Base-by-base conservation (phyloP, 2,329 filamentous ascomycete species). In the Lasiodiplodia sp. region DNA sequence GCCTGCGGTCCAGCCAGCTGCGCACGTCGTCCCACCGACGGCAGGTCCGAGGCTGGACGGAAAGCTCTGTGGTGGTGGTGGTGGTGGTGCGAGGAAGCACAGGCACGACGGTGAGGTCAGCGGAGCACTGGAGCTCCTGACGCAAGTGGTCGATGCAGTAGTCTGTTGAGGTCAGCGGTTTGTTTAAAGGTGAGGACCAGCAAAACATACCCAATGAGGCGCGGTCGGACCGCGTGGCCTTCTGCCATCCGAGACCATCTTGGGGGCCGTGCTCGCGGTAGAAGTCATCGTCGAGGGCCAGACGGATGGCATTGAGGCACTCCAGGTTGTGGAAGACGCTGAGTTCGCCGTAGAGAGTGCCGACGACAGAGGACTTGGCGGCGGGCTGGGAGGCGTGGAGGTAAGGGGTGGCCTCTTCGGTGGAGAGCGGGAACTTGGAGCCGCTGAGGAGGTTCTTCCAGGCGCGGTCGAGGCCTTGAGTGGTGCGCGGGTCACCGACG, bases 121-220 rank as follows among this genome's bases (percentile, higher is more conserved):
- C 67, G 11, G 67, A 68, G 52, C 67, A 68, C 58, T 65, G 58
- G 40, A 68, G 38, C 2, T 60, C 40, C 31, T 68, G 67, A 16
- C 67, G 58, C 23, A 68, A 52, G 28, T 64, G 67, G 28, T 68
- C 67, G 40, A 68, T 52, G 49, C 67, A 68, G 67, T 63, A 56
- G 51, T 68, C 67, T 68, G 37, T 25, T 21, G n/a, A 31, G 8
- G 47, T 31, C 56, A 53, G 56, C 31, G 18, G 18, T 56, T 31
- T 23, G 31, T 11, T 18, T 6, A 11, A 16, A 44, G 21, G 12
- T 23, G 12, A 21, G 5, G 10, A 2, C 16, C 23, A 60, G 58
- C 49, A 38, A 28, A 16, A 47, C 63, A 44, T 56, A 66, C 63
- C 63, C 14, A 66, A n/a, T 18, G 55, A 34, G 10, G 34, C 60